Evolutionary conservation across 2,329 filamentous ascomycete species (phyloP).

Genomic region (Simplicillium sp.): DNA sequence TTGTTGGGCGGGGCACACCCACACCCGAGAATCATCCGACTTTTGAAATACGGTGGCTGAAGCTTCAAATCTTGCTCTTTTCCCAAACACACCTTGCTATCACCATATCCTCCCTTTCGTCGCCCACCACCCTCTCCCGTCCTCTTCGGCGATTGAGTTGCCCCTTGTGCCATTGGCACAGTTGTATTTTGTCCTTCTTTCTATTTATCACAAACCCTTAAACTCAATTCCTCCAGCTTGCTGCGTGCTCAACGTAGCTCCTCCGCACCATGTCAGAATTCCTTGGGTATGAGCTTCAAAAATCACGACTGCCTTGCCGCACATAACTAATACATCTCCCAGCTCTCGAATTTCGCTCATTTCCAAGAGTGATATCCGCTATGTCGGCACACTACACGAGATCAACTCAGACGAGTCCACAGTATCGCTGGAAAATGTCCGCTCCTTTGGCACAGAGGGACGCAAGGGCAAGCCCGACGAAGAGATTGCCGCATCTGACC

Average conservation of each 20-base stretch:
- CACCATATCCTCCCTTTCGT: slow-evolving; percentile 9
- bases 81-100: slow-evolving; percentile 12
- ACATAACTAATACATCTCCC: slow-evolving; percentile 22
- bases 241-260: slow-evolving; percentile 32
- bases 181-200: slow-evolving; percentile 9
- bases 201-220: slow-evolving; percentile 8
- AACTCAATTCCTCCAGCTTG: slow-evolving; percentile 13
- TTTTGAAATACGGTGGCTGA: slow-evolving; percentile 12
- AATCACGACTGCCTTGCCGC: background rate
- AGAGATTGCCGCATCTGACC: slow-evolving; percentile 75
- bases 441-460: slow-evolving; percentile 88
- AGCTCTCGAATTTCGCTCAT: slow-evolving; percentile 93
- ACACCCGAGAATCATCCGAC: slow-evolving; percentile 7
- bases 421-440: slow-evolving; percentile 93
- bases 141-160: slow-evolving; percentile 2
- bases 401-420: slow-evolving; percentile 97
- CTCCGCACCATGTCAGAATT: slow-evolving; percentile 47
- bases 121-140: slow-evolving; percentile 9
- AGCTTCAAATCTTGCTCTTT: slow-evolving; percentile 23
- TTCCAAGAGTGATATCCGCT: slow-evolving; percentile 97
- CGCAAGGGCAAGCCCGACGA: slow-evolving; percentile 69
- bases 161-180: slow-evolving; percentile 10
- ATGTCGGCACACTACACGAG: slow-evolving; percentile 90
- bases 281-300: slow-evolving; percentile 37
- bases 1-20: background rate